Conservation (phyloP, 139 green algal genomes). For the Coelastrella sp. region DNA sequence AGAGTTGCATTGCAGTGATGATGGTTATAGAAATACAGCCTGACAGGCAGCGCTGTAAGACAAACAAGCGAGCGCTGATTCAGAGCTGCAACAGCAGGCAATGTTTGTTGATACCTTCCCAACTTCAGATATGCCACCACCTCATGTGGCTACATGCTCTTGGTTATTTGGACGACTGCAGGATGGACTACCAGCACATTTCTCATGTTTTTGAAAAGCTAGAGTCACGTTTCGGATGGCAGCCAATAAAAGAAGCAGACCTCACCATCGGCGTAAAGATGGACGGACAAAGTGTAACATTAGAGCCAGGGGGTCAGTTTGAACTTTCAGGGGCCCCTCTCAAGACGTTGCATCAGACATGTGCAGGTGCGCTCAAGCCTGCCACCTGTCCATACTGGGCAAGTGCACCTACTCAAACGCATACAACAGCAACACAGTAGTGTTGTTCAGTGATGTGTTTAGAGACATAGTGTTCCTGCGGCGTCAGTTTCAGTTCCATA, state of each 20-base stretch:
- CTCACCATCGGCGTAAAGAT: constrained; percentile 90
- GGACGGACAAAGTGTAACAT: constrained; percentile 92
- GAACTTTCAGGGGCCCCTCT: constrained; percentile 96
- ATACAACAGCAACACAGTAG: too few relatives aligned
- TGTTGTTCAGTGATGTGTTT: too few relatives aligned
- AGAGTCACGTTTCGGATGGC: constrained; percentile 85
- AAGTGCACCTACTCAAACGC: too few relatives aligned
- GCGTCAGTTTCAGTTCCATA: too few relatives aligned
- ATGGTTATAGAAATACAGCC: too few relatives aligned
- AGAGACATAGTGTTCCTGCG: too few relatives aligned
- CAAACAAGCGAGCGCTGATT: too few relatives aligned
- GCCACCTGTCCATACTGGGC: too few relatives aligned
- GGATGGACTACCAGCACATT: neutral
- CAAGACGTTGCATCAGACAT: constrained; percentile 93
- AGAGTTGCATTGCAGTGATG: too few relatives aligned
- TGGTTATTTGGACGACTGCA: neutral
- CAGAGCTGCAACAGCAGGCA: neutral
- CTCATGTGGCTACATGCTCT: neutral
- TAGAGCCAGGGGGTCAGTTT: constrained; percentile 99
- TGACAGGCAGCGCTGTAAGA: too few relatives aligned
- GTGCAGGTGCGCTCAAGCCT: constrained; percentile 11
- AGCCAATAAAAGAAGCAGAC: constrained; percentile 88
- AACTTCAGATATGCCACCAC: neutral
- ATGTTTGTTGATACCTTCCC: neutral
- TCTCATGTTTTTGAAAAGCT: constrained; percentile 78